These are phyloP conservation scores for Phallus indusiatus DNA, from an alignment of 768 basidiomycete genomes.

Conservation along the genomic window DNA sequence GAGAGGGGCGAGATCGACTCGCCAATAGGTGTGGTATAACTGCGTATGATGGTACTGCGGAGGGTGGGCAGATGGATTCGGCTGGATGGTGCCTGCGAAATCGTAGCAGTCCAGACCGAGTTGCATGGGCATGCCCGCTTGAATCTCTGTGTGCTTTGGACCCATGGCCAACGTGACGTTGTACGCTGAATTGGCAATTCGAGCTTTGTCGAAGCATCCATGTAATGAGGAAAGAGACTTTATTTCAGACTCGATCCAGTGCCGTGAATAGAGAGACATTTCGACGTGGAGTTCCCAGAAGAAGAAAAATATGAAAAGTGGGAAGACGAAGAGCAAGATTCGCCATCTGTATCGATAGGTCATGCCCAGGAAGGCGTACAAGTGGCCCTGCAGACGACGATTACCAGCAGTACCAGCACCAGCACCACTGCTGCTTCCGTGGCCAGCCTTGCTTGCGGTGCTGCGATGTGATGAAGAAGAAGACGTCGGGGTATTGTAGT, in stretches of 20 bases:
- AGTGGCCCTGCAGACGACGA: neutral
- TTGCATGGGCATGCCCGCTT: slow-evolving; percentile 70
- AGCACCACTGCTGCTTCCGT: too few species aligned
- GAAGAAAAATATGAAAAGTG: slow-evolving; percentile 46
- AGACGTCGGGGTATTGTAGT: too few species aligned
- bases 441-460: too few species aligned
- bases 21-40: slow-evolving; percentile 91
- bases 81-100: slow-evolving; percentile 75
- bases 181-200: slow-evolving; percentile 50
- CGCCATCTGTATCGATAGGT: neutral
- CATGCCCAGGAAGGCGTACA: neutral
- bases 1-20: slow-evolving; percentile 78
- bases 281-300: slow-evolving; percentile 73
- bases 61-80: slow-evolving; percentile 14
- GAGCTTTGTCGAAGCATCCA: slow-evolving; percentile 63
- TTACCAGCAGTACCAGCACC: too few species aligned
- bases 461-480: too few species aligned
- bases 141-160: slow-evolving; percentile 57
- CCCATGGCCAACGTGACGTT: slow-evolving; percentile 57
- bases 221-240: slow-evolving; percentile 50
- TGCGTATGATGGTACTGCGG: slow-evolving; percentile 28
- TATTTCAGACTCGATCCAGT: slow-evolving; percentile 71
- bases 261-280: slow-evolving; percentile 63
- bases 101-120: slow-evolving; percentile 88
- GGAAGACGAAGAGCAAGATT: slow-evolving; percentile 27